Conservation (phyloP, 83 land plant species). For the Picea mariana region DNA sequence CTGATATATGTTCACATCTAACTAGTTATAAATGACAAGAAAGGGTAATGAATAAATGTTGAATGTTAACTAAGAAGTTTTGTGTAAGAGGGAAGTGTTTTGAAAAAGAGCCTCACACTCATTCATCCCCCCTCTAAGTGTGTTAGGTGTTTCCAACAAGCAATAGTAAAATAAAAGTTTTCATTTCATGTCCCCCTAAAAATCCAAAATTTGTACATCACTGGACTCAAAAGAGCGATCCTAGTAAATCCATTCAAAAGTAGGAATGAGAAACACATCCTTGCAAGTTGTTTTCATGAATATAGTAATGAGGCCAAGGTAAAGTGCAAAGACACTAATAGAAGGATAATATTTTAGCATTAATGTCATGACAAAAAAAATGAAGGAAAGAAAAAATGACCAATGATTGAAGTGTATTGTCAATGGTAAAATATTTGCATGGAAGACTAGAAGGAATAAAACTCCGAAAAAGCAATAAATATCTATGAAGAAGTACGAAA, state of each 20-base stretch:
- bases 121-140: too few relatives aligned
- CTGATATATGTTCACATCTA: too few relatives aligned
- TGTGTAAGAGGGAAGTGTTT: too few relatives aligned
- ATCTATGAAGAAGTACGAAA: conserved; percentile 96
- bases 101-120: too few relatives aligned
- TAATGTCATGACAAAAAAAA: conserved; percentile 58
- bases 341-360: conserved; percentile 95
- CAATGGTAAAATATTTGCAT: conserved; percentile 80
- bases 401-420: conserved; percentile 82
- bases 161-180: conserved; percentile 92
- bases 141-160: conserved; percentile 33
- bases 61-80: too few relatives aligned
- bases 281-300: conserved; percentile 68
- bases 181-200: conserved; percentile 99
- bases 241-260: conserved; percentile 77
- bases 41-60: too few relatives aligned
- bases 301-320: conserved; percentile 57
- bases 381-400: conserved; percentile 82
- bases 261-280: conserved; percentile 69
- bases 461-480: too few relatives aligned
- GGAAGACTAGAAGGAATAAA: conserved; percentile 90
- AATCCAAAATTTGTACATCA: conserved; percentile 96
- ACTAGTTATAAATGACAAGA: too few relatives aligned
- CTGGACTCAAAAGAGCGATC: conserved; percentile 82
- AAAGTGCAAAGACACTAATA: conserved; percentile 79